Evolutionary conservation across 805 yeast species (phyloP), one percentile per base, ranked within the genome.

Genomic region (Ascoidea asiatica): DNA sequence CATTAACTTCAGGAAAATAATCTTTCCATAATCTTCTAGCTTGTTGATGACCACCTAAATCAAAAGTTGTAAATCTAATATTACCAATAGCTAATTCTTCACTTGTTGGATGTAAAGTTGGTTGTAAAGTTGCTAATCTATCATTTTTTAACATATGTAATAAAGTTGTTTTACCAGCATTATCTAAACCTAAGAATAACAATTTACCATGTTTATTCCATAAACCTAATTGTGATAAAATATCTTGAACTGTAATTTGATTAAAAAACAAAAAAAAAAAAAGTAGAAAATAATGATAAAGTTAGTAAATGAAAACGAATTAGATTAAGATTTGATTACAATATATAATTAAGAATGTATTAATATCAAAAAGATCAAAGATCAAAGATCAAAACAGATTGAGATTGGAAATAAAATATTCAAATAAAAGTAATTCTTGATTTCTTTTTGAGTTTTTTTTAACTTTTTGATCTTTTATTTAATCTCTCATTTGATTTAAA

Each of bases 1-100:
- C 98, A 64, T 88, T 85, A 42, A 92, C 99, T 68, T 92, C 99
- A 48, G 99, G 99, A 81, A 92, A 92, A 65, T 92, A 92, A 64
- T 92, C 97, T 62, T 89, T 89, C 99, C 99, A 92, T 60, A 92
- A 79, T 68, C 98, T 87, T 69, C 99, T 89, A 42, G 99, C 97
- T 68, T 90, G 97, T 64, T 77, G 81, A 70, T 92, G 99, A 39
- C 99, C 99, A 66, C 99, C 99, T 55, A 92, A 74, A 64, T 92
- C 99, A 57, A 92, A 92, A 22, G 99, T 92, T 48, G 99, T 92
- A 74, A 92, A 92, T 63, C 90, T 81, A 50, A 90, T 94, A 55
- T 84, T 82, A 54, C 97, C 98, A 56, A 92, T 92, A 50, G 97
- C 89, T 57, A 92, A 75, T 63, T 92, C 99, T 66, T 92, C 99